Evolutionary conservation across 2,329 filamentous ascomycete genomes (phyloP), one percentile per base, ranked within the genome.

Genomic region (Trichoderma sp.): DNA sequence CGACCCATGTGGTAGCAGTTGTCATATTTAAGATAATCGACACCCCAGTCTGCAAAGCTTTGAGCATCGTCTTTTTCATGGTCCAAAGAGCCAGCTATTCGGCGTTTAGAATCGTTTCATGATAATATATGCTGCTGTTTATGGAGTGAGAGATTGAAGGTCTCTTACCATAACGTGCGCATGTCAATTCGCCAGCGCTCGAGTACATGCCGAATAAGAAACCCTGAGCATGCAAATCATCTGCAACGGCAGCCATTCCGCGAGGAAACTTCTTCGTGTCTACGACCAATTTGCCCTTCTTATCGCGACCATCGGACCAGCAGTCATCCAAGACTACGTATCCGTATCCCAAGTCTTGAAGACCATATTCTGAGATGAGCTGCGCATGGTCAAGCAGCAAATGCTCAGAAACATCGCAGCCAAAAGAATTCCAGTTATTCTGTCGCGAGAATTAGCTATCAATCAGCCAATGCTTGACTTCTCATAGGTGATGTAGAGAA

Each of bases 1-100:
- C 62, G 68, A 21, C 68, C 68, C 61, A 66, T 67, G 55, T 70
- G 61, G 62, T 66, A 70, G 72, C 84, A 86, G 72, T 85, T 85
- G 71, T 86, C 84, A 70, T 86, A 86, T 77, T 86, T 86, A 40
- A 86, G 76, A 61, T 85, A 85, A 72, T 86, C 84, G 59, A 86
- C 79, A 1, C 83, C 83, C 85, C 85, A 87, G 13, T 80, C 78
- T 0, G 84, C 83, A 72, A 85, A 88, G 0, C 81, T 82, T 70
- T 83, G 73, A 0, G 86, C 87, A 73, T 88, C 87, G 10, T 84
- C 76, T 5, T 78, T 74, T 71, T 89, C 87, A 71, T 84, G 82
- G 11, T 84, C 85, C 21, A 87, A 74, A 33, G 82, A 84, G 1
- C 83, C 86, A 29, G 83, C 65, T 68, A 19, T 49, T 0, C 82